Conservation (phyloP, 352 stramenopile genomes). For the Phytophthora nicotianae region DNA sequence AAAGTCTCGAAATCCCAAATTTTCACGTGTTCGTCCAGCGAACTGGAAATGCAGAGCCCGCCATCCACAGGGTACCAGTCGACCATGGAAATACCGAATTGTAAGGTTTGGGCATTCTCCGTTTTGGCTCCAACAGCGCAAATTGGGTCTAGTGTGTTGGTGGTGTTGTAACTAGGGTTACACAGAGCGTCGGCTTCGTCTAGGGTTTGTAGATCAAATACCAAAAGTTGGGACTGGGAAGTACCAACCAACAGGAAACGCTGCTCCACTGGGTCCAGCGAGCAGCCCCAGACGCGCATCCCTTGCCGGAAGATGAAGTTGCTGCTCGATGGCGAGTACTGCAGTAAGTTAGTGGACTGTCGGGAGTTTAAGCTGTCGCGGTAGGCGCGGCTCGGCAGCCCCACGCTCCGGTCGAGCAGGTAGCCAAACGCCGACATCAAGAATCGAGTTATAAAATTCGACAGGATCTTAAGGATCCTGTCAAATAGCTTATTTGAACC, state of each 20-base stretch:
- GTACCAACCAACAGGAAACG: conserved; percentile 67
- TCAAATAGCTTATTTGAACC: not conserved
- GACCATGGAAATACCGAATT: conserved; percentile 78
- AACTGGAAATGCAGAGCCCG: conserved; percentile 80
- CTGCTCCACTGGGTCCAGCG: conserved; percentile 62
- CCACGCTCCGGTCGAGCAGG: conserved; percentile 57
- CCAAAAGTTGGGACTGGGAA: conserved; percentile 56
- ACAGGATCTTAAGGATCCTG: conserved; percentile 7
- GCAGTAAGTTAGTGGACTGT: conserved; percentile 29
- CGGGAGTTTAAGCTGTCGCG: conserved; percentile 44
- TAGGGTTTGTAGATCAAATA: conserved; percentile 65
- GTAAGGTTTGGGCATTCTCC: conserved; percentile 19
- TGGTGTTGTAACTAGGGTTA: conserved; percentile 40
- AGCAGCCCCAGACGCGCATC: conserved; percentile 68
- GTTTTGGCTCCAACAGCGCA: conserved; percentile 25
- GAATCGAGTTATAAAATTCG: not conserved
- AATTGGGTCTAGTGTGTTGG: conserved; percentile 34
- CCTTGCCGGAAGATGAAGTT: conserved; percentile 70
- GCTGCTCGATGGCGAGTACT: conserved; percentile 20
- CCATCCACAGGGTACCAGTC: conserved; percentile 89
- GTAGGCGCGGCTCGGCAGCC: conserved; percentile 46
- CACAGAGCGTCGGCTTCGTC: conserved; percentile 32
- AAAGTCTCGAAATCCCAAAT: conserved; percentile 85
- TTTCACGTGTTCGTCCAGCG: conserved; percentile 66
- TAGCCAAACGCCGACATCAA: conserved; percentile 51